Conservation (phyloP, 192 early-diverging fungal species). For the Coemansia guatemalensis region DNA sequence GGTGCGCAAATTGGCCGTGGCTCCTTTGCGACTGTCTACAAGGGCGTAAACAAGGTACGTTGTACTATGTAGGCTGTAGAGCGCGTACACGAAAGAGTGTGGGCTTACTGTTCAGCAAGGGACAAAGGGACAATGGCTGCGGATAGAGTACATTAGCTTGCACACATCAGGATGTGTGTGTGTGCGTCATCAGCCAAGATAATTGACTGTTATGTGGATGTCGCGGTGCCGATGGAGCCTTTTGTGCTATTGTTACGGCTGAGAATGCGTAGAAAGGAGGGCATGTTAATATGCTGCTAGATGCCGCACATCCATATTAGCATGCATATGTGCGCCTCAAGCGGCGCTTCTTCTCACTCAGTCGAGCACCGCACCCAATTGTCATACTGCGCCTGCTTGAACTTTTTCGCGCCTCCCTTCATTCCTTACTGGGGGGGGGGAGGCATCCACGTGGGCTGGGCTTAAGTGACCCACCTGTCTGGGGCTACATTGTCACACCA, state of each 20-base stretch:
- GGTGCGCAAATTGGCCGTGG: constrained; percentile 87
- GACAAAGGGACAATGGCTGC: not conserved
- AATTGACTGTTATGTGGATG: not conserved
- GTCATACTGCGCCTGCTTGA: no score
- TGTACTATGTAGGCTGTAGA: not conserved
- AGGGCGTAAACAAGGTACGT: constrained; percentile 68
- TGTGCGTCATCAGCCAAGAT: not conserved
- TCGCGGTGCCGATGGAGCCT: not conserved
- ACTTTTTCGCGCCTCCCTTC: no score
- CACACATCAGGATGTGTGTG: not conserved
- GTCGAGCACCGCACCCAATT: no score
- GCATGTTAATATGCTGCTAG: not conserved
- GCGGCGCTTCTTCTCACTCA: not conserved
- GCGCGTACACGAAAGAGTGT: not conserved
- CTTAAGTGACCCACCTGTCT: no score
- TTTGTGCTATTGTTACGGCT: not conserved
- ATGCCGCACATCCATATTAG: constrained; percentile 6
- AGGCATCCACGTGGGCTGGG: no score
- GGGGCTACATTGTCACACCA: no score
- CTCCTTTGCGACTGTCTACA: constrained; percentile 95
- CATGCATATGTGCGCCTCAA: not conserved
- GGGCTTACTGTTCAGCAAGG: not conserved
- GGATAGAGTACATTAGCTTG: not conserved
- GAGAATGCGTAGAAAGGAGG: not conserved
- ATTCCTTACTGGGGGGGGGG: no score